phyloP scores from a whole-genome alignment of 1,284 basidiomycete species.

The Tilletia indica region DNA sequence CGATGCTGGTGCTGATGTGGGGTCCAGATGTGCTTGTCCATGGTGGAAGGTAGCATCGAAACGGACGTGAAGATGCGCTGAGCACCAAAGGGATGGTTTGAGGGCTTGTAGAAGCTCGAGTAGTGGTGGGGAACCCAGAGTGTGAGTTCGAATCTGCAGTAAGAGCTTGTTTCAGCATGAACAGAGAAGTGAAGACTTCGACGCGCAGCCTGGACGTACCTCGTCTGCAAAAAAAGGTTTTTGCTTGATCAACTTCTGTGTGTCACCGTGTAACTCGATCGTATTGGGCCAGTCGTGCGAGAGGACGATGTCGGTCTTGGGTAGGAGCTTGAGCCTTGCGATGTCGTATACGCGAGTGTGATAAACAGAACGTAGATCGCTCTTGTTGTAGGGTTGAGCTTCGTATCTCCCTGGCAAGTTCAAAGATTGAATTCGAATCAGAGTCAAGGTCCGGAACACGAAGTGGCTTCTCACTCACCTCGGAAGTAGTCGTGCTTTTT shows the following conservation, averaged over 20 bases:
- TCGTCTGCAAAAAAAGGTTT: constrained; percentile 83
- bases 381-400: constrained; percentile 67
- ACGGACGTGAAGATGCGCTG: constrained; percentile 88
- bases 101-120: constrained; percentile 73
- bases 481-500: constrained; percentile 72
- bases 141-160: constrained; percentile 60
- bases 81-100: constrained; percentile 88
- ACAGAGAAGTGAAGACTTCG: background rate
- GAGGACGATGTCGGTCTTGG: constrained; percentile 69
- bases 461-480: constrained; percentile 17
- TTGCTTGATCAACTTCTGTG: constrained; percentile 66
- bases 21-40: background rate
- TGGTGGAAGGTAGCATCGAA: constrained; percentile 48
- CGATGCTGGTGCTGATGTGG: background rate
- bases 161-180: background rate
- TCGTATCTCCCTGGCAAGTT: constrained; percentile 57
- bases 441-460: background rate
- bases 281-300: constrained; percentile 95
- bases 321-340: constrained; percentile 73
- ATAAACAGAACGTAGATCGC: constrained; percentile 78
- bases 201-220: constrained; percentile 37
- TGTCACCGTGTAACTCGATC: constrained; percentile 80
- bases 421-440: constrained; percentile 36
- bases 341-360: constrained; percentile 86
- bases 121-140: constrained; percentile 84